A percentile compares a stretch with the other conserved stretches of the same genome.
These are phyloP conservation scores for Microdochium bolleyi DNA, from an alignment of 2,329 filamentous ascomycete genomes.

Conservation along the genomic window DNA sequence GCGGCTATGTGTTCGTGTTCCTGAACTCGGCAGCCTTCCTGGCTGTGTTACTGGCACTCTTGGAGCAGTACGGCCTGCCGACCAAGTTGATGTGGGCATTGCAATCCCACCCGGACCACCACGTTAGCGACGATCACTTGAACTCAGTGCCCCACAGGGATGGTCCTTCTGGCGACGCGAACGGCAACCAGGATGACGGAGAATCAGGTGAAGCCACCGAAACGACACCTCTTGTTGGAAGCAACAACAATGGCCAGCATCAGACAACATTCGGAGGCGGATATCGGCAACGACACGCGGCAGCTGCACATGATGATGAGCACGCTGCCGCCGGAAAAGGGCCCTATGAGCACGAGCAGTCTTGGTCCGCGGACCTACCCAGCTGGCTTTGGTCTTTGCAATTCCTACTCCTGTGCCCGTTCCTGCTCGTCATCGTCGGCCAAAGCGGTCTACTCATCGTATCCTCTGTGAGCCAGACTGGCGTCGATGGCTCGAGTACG, in stretches of 20 bases:
- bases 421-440: slow-evolving; percentile 68
- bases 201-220: slow-evolving; percentile 48
- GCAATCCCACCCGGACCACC: slow-evolving; percentile 39
- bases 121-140: slow-evolving; percentile 31
- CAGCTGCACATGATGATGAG: slow-evolving; percentile 23
- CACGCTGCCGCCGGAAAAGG: slow-evolving; percentile 15
- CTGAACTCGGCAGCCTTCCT: slow-evolving; percentile 70
- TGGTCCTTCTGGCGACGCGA: slow-evolving; percentile 7
- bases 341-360: slow-evolving; percentile 66
- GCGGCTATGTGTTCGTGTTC: slow-evolving; percentile 76
- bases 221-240: slow-evolving; percentile 69
- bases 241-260: slow-evolving; percentile 59
- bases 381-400: slow-evolving; percentile 85
- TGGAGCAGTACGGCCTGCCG: slow-evolving; percentile 73
- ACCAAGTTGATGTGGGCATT: slow-evolving; percentile 63
- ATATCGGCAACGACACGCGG: slow-evolving; percentile 40
- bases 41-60: slow-evolving; percentile 64
- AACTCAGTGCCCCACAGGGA: slow-evolving; percentile 13
- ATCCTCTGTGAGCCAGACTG: slow-evolving; percentile 69
- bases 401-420: slow-evolving; percentile 70
- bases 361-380: slow-evolving; percentile 74
- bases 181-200: slow-evolving; percentile 16
- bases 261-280: slow-evolving; percentile 46
- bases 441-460: slow-evolving; percentile 70
- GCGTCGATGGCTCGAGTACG: slow-evolving; percentile 70